Conservation (phyloP, 352 stramenopile genomes). For the Globisporangium carolinianum region DNA sequence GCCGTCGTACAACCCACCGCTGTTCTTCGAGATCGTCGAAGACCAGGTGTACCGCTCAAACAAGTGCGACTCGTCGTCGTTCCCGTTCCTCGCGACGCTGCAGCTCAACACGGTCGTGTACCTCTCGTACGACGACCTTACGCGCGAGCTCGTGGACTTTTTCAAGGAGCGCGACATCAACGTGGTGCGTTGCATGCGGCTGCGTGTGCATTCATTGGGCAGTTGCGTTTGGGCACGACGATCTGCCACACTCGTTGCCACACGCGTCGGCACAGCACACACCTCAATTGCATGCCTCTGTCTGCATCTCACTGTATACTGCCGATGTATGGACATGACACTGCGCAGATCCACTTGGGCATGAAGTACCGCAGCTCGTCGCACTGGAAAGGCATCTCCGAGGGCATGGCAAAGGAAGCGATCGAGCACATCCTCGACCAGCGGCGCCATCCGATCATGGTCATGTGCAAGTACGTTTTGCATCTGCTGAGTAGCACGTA, state of each 20-base stretch:
- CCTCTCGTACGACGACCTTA: conserved; percentile 79
- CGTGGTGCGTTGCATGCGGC: conserved; percentile 27
- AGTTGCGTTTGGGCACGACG: too few species aligned
- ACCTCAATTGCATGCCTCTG: too few species aligned
- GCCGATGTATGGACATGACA: not conserved
- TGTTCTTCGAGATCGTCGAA: conserved; percentile 87
- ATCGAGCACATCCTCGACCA: conserved; percentile 83
- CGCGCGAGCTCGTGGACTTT: conserved; percentile 66
- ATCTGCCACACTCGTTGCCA: not conserved
- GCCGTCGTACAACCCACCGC: conserved; percentile 72
- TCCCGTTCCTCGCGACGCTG: conserved; percentile 74
- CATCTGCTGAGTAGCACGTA: not conserved
- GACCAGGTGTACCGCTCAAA: conserved; percentile 81
- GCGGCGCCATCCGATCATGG: conserved; percentile 66
- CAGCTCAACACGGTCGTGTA: conserved; percentile 84
- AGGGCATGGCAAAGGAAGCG: conserved; percentile 81
- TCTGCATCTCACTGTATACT: not conserved
- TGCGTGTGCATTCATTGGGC: not conserved
- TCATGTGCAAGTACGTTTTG: conserved; percentile 83
- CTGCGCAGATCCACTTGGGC: conserved; percentile 65
- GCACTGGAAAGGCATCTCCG: conserved; percentile 68
- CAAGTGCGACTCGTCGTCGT: conserved; percentile 81
- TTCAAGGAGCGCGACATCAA: conserved; percentile 79
- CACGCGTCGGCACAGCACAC: too few species aligned
- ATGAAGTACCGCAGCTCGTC: conserved; percentile 71